Evolutionary conservation across 495 filamentous ascomycete species (phyloP), one percentile per base, ranked within the genome.

Genomic region (Aspergillus campestris): DNA sequence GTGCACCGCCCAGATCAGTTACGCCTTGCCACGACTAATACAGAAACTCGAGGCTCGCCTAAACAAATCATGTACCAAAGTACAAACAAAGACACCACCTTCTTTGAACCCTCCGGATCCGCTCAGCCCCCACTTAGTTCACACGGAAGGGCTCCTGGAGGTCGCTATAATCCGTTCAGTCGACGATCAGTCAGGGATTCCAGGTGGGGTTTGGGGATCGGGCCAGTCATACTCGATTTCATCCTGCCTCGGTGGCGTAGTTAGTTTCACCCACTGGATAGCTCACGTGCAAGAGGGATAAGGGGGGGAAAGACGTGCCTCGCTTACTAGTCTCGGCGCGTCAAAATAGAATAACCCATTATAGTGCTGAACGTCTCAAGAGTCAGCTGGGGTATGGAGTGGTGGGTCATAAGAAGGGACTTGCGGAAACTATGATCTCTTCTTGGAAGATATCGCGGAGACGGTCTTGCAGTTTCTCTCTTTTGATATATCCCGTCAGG

Each of bases 331-430:
- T 15, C 48, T 47, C 5, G 52, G 52, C 2, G 52, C 52, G 8
- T 50, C 41, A 44, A 55, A 55, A 3, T 38, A 29, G 30, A 38
- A 55, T 34, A 48, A 35, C 7, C 32, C 48, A 34, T 45, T 51
- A 8, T 38, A 7, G 42, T 51, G 43, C 52, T 55, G 18, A 6
- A 11, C 3, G n/a, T 6, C 13, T 14, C 38, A 13, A 12, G 18
- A 24, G 18, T 34, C 31, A 8, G n/a, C 7, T 8, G 24, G 7
- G 10, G 3, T 15, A 28, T 46, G 13, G 33, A 34, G 7, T 8
- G 18, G 11, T 13, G 3, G 6, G 24, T 43, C 10, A 15, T n/a
- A 6, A 36, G 8, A 13, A 6, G 33, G 8, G 15, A 24, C 46
- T 50, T 48, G 48, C 52, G 4, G 15, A 30, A 14, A 51, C 48